These are phyloP conservation scores for Salvia hispanica DNA, from an alignment of 257 asterid genomes.

Conservation along the genomic window DNA sequence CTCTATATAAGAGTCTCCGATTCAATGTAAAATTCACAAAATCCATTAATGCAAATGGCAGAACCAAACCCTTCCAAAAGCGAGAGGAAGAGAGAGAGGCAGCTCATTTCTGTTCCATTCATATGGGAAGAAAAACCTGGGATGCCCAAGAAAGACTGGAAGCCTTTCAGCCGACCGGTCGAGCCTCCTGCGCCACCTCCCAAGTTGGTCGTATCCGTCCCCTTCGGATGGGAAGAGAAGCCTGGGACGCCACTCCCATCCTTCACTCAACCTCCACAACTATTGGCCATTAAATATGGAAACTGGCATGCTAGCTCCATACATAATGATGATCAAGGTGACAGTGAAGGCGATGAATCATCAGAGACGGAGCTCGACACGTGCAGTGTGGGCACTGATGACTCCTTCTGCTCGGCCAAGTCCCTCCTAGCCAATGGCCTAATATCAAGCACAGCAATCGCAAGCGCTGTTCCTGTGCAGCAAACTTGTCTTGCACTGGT, in stretches of 20 bases:
- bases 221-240: conserved; percentile 88
- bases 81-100: conserved; percentile 54
- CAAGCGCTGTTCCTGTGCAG: conserved; percentile 51
- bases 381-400: conserved; percentile 46
- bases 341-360: conserved; percentile 34
- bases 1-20: conserved; percentile 16
- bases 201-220: conserved; percentile 70
- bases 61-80: conserved; percentile 43
- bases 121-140: conserved; percentile 91
- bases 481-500: conserved; percentile 28
- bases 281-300: conserved; percentile 32
- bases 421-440: conserved; percentile 61
- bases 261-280: conserved; percentile 33
- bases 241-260: conserved; percentile 76
- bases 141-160: conserved; percentile 78
- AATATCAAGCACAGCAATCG: conserved; percentile 39
- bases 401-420: conserved; percentile 58
- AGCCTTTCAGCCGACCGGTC: conserved; percentile 39
- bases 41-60: conserved; percentile 47
- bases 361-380: conserved; percentile 51
- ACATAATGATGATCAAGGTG: conserved; percentile 19
- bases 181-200: conserved; percentile 40
- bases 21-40: conserved; percentile 13
- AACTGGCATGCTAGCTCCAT: conserved; percentile 25
- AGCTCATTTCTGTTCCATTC: conserved; percentile 74